A percentile compares a stretch with the other conserved stretches of the same genome.
phyloP scores from a whole-genome alignment of 306 rosid species.

The Pyrus bretschneideri region DNA sequence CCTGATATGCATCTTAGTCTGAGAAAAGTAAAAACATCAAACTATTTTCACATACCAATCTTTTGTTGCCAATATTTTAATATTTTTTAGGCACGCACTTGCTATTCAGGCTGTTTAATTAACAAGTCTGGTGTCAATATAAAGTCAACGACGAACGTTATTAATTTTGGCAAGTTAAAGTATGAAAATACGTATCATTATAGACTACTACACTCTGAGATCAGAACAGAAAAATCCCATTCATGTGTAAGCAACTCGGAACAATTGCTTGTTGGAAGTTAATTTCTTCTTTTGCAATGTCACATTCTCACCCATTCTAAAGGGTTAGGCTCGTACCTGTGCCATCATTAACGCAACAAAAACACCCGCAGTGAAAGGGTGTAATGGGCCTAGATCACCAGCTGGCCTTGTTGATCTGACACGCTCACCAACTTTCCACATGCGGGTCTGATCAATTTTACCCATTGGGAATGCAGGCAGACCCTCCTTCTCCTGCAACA shows the following conservation, averaged over 20 bases:
- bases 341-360: conserved; percentile 99
- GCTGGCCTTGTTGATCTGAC: conserved; percentile 74
- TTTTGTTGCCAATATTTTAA: too few species aligned
- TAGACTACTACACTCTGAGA: background rate
- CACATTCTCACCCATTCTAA: background rate
- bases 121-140: too few species aligned
- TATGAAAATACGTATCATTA: background rate
- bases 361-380: conserved; percentile 97
- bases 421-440: conserved; percentile 97
- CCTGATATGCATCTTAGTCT: too few species aligned
- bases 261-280: background rate
- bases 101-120: too few species aligned
- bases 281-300: background rate
- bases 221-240: background rate
- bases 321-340: conserved; percentile 48
- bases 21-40: too few species aligned
- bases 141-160: too few species aligned
- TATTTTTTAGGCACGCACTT: too few species aligned
- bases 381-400: conserved; percentile 86
- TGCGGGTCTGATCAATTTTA: conserved; percentile 91
- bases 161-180: background rate
- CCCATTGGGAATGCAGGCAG: conserved; percentile 99
- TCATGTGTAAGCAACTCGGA: background rate
- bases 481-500: conserved; percentile 84
- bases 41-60: too few species aligned